Base-by-base conservation (phyloP, 441 rosid genomes). In the Euphorbia schlechtendalii region DNA sequence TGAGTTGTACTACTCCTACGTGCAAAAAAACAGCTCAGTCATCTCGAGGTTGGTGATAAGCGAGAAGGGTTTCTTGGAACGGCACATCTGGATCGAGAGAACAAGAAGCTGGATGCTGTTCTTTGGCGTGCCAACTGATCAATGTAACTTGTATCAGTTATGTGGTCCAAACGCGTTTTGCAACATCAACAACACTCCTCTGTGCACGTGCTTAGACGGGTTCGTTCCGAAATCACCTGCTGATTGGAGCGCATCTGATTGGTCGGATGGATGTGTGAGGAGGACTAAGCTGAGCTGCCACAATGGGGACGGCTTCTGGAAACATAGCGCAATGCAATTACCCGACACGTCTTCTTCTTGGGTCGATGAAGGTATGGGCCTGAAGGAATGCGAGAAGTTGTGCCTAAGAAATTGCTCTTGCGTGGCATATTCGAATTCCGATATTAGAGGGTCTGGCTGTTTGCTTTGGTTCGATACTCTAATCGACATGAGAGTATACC, bases 51-150 rank as follows among this genome's bases (percentile, higher is more conserved):
- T 83, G 61, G 49, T 34, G 7, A 67, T 89, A 5, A 75, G 60
- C 58, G 65, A 86, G 3, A 2, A 52, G 0, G 96, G 96, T 24
- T 0, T 1, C 2, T 73, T 85, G 13, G 78, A 78, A 54, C 64
- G 87, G 32, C 64, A 78, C 51, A 82, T 86, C 0, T 89, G 96
- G 96, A 71, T 83, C n/a, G 71, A 71, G 14, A 65, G 66, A 36
- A 49, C 21, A 2, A 49, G 81, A 24, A 36, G 57, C 21, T 84
- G 93, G 90, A 71, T 71, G 41, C 21, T 66, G 12, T 84, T 78
- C 65, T 84, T 87, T 87, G 69, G 59, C 11, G 87, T 86, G 22
- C 92, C 80, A 1, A 81, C 78, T 43, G 96, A 88, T 66, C 90
- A 84, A 66, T 89, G 91, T 60, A 89, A 89, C 63, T 0, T 48